Percentiles rank a stretch among this genome's conserved stretches.
Conservation (phyloP, 331 rosid species). For the Quercus phellos region DNA sequence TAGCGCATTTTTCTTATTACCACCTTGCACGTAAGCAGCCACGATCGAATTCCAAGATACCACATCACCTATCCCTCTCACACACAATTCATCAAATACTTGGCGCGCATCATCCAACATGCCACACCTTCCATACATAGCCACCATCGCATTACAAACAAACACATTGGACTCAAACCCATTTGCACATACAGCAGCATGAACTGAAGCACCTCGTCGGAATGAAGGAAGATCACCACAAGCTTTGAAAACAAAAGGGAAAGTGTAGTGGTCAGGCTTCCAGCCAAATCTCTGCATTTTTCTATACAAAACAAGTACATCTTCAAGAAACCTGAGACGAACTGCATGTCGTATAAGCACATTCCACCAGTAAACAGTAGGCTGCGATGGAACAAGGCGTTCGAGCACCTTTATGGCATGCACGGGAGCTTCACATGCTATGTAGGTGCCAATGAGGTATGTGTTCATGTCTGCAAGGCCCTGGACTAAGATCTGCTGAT, state of each 20-base stretch:
- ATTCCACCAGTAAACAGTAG: constrained; percentile 70
- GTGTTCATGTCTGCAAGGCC: constrained; percentile 21
- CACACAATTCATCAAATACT: constrained; percentile 58
- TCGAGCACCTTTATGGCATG: constrained; percentile 42
- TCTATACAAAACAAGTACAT: constrained; percentile 32
- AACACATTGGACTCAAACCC: constrained; percentile 63
- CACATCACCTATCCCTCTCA: constrained; percentile 46
- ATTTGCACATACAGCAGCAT: constrained; percentile 26
- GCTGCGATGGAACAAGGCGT: constrained; percentile 32
- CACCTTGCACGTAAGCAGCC: constrained; percentile 43
- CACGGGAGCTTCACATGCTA: constrained; percentile 31
- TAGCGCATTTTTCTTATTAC: constrained; percentile 34
- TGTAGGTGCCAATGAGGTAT: constrained; percentile 45
- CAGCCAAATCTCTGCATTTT: constrained; percentile 56
- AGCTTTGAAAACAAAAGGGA: constrained; percentile 69
- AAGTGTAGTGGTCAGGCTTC: constrained; percentile 68
- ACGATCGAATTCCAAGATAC: constrained; percentile 76
- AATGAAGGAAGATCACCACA: constrained; percentile 43
- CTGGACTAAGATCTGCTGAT: constrained; percentile 48
- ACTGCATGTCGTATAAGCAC: constrained; percentile 48
- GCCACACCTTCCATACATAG: constrained; percentile 70
- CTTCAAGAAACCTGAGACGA: constrained; percentile 19
- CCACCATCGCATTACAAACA: constrained; percentile 61
- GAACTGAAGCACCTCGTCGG: constrained; percentile 42
- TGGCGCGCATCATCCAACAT: constrained; percentile 32